Evolutionary conservation across 257 asterid genomes (phyloP).

Genomic region (Linderniella brevidens): DNA sequence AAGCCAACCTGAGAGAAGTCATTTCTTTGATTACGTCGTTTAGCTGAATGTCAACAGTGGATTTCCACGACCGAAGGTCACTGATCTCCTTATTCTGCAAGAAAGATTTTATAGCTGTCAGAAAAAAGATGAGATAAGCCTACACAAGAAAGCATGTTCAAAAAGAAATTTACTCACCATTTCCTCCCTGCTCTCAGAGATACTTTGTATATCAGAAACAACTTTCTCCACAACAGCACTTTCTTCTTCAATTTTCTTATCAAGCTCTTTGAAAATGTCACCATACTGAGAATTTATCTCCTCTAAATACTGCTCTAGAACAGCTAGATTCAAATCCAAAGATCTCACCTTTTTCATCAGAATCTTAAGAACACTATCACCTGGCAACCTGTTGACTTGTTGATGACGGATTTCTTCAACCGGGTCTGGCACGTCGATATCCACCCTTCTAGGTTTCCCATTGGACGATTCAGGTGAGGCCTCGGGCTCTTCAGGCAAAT

Average conservation of each 20-base stretch:
- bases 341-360: constrained; percentile 76
- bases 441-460: constrained; percentile 20
- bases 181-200: constrained; percentile 48
- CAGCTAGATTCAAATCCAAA: constrained; percentile 67
- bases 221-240: constrained; percentile 38
- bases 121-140: not conserved
- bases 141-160: not conserved
- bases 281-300: constrained; percentile 64
- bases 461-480: constrained; percentile 15
- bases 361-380: constrained; percentile 93
- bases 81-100: constrained; percentile 60
- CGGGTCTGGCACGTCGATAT: constrained; percentile 39
- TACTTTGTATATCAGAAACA: constrained; percentile 37
- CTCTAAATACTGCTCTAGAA: constrained; percentile 67
- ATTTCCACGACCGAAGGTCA: constrained; percentile 69
- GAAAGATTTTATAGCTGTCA: constrained; percentile 9
- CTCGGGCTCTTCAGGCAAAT: constrained; percentile 21
- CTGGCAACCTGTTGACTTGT: constrained; percentile 84
- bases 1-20: constrained; percentile 51
- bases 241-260: constrained; percentile 47
- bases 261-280: constrained; percentile 49
- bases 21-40: constrained; percentile 43
- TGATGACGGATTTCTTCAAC: constrained; percentile 57
- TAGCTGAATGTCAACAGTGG: constrained; percentile 50
- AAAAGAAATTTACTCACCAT: constrained; percentile 34